These are phyloP conservation scores for Prunella vulgaris DNA, from an alignment of 257 asterid species.

Conservation along the genomic window DNA sequence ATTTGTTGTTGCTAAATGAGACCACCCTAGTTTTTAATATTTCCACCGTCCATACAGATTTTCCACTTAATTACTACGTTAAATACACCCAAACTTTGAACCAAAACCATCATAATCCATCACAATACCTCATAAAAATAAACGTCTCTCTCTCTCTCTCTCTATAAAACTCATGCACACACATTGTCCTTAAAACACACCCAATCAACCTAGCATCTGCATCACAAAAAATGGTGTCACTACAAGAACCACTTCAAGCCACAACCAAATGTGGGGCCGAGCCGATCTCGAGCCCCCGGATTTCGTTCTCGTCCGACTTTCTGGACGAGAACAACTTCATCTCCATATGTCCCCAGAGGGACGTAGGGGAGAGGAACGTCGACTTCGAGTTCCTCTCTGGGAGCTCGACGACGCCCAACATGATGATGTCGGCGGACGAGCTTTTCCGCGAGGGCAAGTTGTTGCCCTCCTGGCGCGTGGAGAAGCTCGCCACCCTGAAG, in stretches of 20 bases:
- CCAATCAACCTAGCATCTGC: background rate
- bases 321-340: constrained; percentile 66
- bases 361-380: background rate
- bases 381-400: constrained; percentile 75
- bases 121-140: background rate
- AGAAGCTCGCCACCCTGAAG: constrained; percentile 45
- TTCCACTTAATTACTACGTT: background rate
- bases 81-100: background rate
- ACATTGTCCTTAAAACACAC: constrained; percentile 15
- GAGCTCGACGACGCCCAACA: constrained; percentile 18
- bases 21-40: constrained; percentile 24
- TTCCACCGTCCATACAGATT: constrained; percentile 38
- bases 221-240: constrained; percentile 44
- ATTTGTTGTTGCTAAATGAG: constrained; percentile 39
- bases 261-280: constrained; percentile 24
- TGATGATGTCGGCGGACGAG: constrained; percentile 76
- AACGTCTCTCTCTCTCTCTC: constrained; percentile 11
- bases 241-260: constrained; percentile 35
- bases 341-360: constrained; percentile 48
- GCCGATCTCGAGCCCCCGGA: constrained; percentile 38
- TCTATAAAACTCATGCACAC: constrained; percentile 40
- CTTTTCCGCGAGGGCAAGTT: constrained; percentile 69
- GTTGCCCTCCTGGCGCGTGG: constrained; percentile 60
- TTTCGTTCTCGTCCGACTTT: constrained; percentile 83
- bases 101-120: background rate